These are phyloP conservation scores for Eucalyptus marginata DNA, from an alignment of 345 rosid genomes.

Conservation along the genomic window DNA sequence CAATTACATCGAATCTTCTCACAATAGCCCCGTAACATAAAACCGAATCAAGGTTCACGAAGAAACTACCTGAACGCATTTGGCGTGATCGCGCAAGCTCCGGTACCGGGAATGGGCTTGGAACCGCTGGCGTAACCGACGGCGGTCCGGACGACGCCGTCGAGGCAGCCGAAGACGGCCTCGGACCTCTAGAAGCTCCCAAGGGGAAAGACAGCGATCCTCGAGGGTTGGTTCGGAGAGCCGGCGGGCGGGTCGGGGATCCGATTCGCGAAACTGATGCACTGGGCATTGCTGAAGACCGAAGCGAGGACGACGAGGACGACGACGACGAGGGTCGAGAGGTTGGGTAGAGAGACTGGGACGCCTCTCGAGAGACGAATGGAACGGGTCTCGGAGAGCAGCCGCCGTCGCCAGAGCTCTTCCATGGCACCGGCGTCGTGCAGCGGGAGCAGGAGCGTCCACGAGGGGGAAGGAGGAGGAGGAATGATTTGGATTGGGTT, in stretches of 20 bases:
- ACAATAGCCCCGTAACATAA: neutral
- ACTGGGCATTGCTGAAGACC: constrained; percentile 5
- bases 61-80: constrained; percentile 58
- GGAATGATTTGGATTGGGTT: neutral
- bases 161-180: constrained; percentile 76
- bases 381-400: neutral
- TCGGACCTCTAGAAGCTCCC: constrained; percentile 99
- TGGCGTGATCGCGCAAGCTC: constrained; percentile 76
- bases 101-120: constrained; percentile 67
- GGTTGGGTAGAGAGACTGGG: neutral
- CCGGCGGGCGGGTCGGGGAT: constrained; percentile 18
- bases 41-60: neutral
- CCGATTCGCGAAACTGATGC: constrained; percentile 52
- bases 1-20: neutral
- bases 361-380: neutral
- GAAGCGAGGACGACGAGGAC: constrained; percentile 8
- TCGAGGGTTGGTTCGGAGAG: constrained; percentile 22
- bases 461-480: neutral
- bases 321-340: constrained; percentile 2
- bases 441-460: neutral
- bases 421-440: neutral
- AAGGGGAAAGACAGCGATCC: constrained; percentile 68
- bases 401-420: neutral
- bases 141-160: constrained; percentile 71
- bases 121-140: constrained; percentile 74